Percentiles rank a stretch among this genome's conserved stretches.
phyloP scores from a whole-genome alignment of 2,329 filamentous ascomycete species.

The Aureobasidium zeae region DNA sequence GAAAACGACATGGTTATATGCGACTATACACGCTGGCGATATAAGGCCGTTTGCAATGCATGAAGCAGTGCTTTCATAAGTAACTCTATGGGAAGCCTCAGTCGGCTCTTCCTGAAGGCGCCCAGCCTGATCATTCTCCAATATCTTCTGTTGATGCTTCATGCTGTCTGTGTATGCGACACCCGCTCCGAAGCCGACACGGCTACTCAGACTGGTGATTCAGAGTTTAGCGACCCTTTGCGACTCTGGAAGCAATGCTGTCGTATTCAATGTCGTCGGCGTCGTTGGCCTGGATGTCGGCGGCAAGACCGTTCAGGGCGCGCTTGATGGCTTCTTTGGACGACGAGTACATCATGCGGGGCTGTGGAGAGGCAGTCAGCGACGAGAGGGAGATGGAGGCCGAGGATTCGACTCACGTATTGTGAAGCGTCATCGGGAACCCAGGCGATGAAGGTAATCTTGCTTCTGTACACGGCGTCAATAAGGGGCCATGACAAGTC shows the following conservation, averaged over 20 bases:
- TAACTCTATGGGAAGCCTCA: slow-evolving; percentile 13
- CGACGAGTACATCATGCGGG: slow-evolving; percentile 84
- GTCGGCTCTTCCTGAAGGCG: slow-evolving; percentile 4
- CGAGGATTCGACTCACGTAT: slow-evolving; percentile 50
- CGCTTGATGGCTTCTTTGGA: slow-evolving; percentile 82
- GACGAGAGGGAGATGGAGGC: neutral
- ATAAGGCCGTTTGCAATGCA: slow-evolving; percentile 9
- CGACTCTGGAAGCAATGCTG: slow-evolving; percentile 49
- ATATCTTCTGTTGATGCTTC: slow-evolving; percentile 9
- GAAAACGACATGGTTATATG: slow-evolving; percentile 10
- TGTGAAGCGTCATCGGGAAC: slow-evolving; percentile 71
- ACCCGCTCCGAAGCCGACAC: neutral
- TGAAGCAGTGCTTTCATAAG: slow-evolving; percentile 16
- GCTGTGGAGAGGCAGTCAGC: slow-evolving; percentile 23
- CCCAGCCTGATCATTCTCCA: slow-evolving; percentile 2
- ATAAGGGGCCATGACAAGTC: neutral
- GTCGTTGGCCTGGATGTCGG: slow-evolving; percentile 78
- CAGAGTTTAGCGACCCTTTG: slow-evolving; percentile 39
- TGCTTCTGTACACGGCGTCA: slow-evolving; percentile 42
- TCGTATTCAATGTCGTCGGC: slow-evolving; percentile 72
- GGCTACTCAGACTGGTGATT: neutral
- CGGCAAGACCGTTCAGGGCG: slow-evolving; percentile 62
- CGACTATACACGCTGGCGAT: slow-evolving; percentile 10
- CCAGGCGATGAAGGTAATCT: slow-evolving; percentile 72
- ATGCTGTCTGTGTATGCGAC: slow-evolving; percentile 3